Evolutionary conservation across 805 yeast species (phyloP).

Genomic region (Pichia cabralensis): DNA sequence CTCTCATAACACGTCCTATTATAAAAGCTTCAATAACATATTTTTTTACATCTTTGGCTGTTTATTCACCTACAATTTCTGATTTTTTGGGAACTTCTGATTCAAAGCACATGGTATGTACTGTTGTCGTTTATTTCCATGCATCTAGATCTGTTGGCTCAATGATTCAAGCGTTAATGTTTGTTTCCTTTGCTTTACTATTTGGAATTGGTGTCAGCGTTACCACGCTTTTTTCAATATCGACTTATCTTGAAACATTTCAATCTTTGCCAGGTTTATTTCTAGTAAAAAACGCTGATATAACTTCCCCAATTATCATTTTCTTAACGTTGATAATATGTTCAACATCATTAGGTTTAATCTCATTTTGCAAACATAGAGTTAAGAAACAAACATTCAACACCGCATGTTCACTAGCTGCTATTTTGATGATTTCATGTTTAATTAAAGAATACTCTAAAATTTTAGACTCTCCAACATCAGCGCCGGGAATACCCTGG

Average conservation of each 20-base stretch:
- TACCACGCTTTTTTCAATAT: conserved; percentile 1
- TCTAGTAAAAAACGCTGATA: background rate
- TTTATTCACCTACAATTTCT: conserved; percentile 44
- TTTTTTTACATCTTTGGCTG: conserved; percentile 61
- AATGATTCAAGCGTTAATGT: conserved; percentile 65
- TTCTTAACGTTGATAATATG: conserved; percentile 20
- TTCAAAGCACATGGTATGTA: conserved; percentile 73
- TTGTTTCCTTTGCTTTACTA: conserved; percentile 43
- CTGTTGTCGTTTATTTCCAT: conserved; percentile 78
- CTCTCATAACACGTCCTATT: conserved; percentile 6
- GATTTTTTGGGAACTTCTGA: conserved; percentile 51
- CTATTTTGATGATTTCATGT: conserved; percentile 60
- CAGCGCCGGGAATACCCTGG: conserved; percentile 40
- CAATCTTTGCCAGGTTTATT: background rate
- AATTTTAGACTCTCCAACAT: conserved; percentile 40
- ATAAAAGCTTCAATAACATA: conserved; percentile 70
- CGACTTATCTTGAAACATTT: conserved; percentile 1
- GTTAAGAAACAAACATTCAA: conserved; percentile 62
- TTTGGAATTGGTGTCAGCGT: conserved; percentile 26
- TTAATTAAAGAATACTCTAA: conserved; percentile 54
- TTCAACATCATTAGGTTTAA: conserved; percentile 49
- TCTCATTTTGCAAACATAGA: conserved; percentile 61
- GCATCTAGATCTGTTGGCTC: conserved; percentile 73
- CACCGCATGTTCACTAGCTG: conserved; percentile 72
- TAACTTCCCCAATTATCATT: conserved; percentile 1